Conservation (phyloP, 345 rosid genomes). For the Cochlearia excelsa region DNA sequence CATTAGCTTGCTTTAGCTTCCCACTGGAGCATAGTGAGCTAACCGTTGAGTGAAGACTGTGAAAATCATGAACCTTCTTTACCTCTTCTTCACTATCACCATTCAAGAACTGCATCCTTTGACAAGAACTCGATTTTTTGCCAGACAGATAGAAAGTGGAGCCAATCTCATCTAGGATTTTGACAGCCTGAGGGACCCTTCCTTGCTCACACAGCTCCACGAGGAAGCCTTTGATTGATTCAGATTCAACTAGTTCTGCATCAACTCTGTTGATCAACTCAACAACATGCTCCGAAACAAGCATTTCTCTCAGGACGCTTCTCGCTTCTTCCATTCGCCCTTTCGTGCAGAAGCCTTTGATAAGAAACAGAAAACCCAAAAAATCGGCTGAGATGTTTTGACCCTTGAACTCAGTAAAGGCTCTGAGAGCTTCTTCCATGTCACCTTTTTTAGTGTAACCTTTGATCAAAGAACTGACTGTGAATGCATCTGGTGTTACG, state of each 20-base stretch:
- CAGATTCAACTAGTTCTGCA: conserved; percentile 73
- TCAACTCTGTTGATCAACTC: conserved; percentile 55
- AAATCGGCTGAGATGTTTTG: conserved; percentile 61
- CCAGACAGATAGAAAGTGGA: conserved; percentile 35
- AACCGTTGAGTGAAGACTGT: conserved; percentile 48
- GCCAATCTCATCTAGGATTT: conserved; percentile 38
- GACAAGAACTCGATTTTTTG: conserved; percentile 24
- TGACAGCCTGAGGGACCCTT: conserved; percentile 47
- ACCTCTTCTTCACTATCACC: conserved; percentile 25
- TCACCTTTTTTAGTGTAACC: conserved; percentile 71
- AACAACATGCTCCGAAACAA: conserved; percentile 53
- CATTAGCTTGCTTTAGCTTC: conserved; percentile 60
- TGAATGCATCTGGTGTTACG: conserved; percentile 59
- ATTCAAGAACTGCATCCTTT: conserved; percentile 21
- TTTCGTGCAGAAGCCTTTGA: conserved; percentile 70
- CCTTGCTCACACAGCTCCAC: conserved; percentile 58
- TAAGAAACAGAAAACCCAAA: conserved; percentile 65
- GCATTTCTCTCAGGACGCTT: conserved; percentile 77
- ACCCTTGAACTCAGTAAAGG: conserved; percentile 52
- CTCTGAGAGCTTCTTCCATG: conserved; percentile 70
- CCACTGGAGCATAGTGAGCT: conserved; percentile 69
- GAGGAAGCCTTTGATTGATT: conserved; percentile 60
- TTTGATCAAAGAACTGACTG: conserved; percentile 65
- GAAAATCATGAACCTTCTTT: conserved; percentile 42
- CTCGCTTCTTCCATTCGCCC: conserved; percentile 96